Evolutionary conservation across 1,284 basidiomycete genomes (phyloP).

Genomic region (Melampsora larici-populina): DNA sequence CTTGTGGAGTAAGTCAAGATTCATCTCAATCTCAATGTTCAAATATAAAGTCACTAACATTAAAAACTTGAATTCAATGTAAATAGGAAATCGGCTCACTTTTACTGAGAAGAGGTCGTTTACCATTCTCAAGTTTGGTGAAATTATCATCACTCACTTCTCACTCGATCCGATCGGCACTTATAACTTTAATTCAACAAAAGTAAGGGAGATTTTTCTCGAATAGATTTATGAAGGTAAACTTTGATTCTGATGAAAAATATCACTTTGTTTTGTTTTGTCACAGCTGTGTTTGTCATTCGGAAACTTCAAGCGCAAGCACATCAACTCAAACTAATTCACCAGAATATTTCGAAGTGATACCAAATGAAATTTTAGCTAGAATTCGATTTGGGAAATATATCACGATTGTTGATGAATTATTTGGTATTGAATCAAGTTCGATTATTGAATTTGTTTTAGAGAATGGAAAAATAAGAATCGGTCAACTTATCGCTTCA

Average conservation of each 20-base stretch:
- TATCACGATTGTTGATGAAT: slow-evolving; percentile 15
- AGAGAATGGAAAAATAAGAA: slow-evolving; percentile 25
- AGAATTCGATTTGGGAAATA: slow-evolving; percentile 30
- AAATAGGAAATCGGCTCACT: slow-evolving; percentile 31
- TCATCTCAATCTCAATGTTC: not conserved
- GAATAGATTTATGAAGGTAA: not conserved
- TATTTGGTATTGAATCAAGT: slow-evolving; percentile 33
- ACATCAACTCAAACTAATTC: not conserved
- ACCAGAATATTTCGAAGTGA: slow-evolving; percentile 25
- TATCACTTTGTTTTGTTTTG: not conserved
- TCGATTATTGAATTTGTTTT: slow-evolving; percentile 20
- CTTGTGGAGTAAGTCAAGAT: slow-evolving; percentile 9
- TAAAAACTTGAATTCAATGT: not conserved
- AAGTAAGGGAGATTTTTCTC: slow-evolving; percentile 10
- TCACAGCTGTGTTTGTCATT: slow-evolving; percentile 38
- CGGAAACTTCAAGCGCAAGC: slow-evolving; percentile 6
- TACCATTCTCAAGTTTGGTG: slow-evolving; percentile 22
- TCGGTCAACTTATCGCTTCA: slow-evolving; percentile 25
- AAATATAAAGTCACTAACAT: not conserved
- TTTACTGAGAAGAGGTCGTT: slow-evolving; percentile 29
- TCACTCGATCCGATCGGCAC: slow-evolving; percentile 23
- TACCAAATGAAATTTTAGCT: slow-evolving; percentile 19
- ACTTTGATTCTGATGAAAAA: not conserved
- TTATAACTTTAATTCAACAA: slow-evolving; percentile 32
- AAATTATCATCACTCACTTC: slow-evolving; percentile 31